Percentiles rank a stretch among this genome's conserved stretches.
Evolutionary conservation across 2,329 filamentous ascomycete species (phyloP).

Genomic region (Epichloe hybrida): DNA sequence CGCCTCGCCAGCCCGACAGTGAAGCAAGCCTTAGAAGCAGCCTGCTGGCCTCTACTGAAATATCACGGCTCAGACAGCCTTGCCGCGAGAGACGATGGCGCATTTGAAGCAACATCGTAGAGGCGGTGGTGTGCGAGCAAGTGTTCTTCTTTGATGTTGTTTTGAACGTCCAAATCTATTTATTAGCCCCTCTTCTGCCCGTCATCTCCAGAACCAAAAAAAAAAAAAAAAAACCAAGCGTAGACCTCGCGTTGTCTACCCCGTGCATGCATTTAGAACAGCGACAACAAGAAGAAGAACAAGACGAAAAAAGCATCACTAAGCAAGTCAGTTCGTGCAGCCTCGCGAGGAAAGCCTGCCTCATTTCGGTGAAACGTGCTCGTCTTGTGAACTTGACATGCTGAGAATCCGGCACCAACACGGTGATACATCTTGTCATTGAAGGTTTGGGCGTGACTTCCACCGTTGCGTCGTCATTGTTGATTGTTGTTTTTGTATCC

Average conservation of each 20-base stretch:
- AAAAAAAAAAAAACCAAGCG: too few species aligned
- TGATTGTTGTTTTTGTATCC: background rate
- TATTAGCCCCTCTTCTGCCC: slow-evolving; percentile 6
- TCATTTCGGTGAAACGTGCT: background rate
- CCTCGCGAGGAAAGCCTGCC: slow-evolving; percentile 2
- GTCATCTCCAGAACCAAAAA: slow-evolving; percentile 3
- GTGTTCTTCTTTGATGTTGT: background rate
- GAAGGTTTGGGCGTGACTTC: background rate
- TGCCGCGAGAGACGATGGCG: background rate
- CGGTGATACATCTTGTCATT: background rate
- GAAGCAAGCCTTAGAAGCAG: background rate
- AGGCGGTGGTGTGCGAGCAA: background rate
- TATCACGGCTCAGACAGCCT: too few species aligned
- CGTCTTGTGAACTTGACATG: background rate
- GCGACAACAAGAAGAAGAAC: background rate
- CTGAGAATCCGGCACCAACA: background rate
- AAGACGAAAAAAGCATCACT: background rate
- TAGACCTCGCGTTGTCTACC: slow-evolving; percentile 7
- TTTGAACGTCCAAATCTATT: slow-evolving; percentile 6
- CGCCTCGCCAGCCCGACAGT: background rate
- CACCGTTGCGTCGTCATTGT: background rate
- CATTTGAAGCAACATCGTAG: background rate
- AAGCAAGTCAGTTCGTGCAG: background rate
- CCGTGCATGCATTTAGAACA: slow-evolving; percentile 8
- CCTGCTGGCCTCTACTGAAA: too few species aligned